Base-by-base conservation (phyloP, 495 filamentous ascomycete species). In the Tuber microsphaerosporum region DNA sequence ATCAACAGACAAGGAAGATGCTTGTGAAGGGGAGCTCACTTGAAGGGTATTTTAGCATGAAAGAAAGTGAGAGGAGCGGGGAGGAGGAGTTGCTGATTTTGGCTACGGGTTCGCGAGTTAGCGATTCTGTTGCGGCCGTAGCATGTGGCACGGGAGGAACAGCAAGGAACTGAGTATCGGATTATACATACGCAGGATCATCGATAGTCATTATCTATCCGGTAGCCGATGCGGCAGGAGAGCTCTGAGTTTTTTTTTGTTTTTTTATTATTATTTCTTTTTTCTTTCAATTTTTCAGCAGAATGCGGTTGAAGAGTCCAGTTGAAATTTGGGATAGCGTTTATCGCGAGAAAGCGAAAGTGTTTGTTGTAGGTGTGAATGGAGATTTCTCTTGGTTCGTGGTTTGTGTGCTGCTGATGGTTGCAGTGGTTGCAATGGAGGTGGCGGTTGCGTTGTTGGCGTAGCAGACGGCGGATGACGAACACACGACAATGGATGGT, bases 41-140 rank as follows among this genome's bases (percentile, higher is more conserved):
- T 83, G 75, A 79, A 82, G 34, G 81, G 81, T 73, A 83, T 83
- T 70, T 83, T 83, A 75, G 81, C 81, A 70, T 81, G 76, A 69
- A 80, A 82, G 73, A 82, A 82, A 41, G 77, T 79, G 51, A 81
- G 80, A 41, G 81, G 81, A 69, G 81, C 75, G 19, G 81, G 81
- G 26, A 80, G 77, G 68, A 82, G 77, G 56, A 82, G 74, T 39
- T 82, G 81, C 46, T 81, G 75, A 43, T 74, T 71, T 76, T 80
- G 75, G 48, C 81, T 82, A 74, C 20, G 71, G 61, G 31, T 51
- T 45, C 26, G 19, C 69, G 20, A 31, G 45, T 76, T 51, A 73
- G 70, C 74, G 8, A 48, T 73, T 39, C 14, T 17, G 22, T 37
- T 51, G 42, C 69, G 26, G 37, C 41, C 31, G 39, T 10, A 71